These are phyloP conservation scores for Pseudogymnoascus verrucosus DNA, from an alignment of 2,329 filamentous ascomycete genomes.

Conservation along the genomic window DNA sequence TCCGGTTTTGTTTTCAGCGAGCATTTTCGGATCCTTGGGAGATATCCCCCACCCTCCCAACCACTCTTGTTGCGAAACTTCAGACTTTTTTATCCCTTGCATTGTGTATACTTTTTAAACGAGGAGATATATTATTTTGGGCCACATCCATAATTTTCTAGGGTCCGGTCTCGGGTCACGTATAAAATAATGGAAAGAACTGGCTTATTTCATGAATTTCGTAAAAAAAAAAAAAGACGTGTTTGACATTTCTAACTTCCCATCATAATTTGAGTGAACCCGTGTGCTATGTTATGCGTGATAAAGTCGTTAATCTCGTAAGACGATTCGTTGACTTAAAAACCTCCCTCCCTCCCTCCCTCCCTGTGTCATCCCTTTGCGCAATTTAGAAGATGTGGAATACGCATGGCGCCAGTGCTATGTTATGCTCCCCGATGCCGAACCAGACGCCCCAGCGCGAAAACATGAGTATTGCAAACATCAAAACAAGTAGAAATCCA, in stretches of 20 bases:
- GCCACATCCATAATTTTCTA: conserved; percentile 8
- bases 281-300: conserved; percentile 8
- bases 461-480: conserved; percentile 3
- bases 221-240: background rate
- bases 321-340: background rate
- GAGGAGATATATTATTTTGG: conserved; percentile 9
- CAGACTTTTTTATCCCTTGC: background rate
- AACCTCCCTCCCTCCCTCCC: background rate
- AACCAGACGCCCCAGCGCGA: background rate
- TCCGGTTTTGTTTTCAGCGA: background rate
- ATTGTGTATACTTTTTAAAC: conserved; percentile 1
- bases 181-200: background rate
- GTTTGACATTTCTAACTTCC: background rate
- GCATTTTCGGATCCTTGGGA: conserved; percentile 6
- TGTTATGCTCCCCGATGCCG: background rate
- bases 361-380: background rate
- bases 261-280: background rate
- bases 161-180: conserved; percentile 3
- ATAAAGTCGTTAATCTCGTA: background rate
- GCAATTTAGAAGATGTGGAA: background rate
- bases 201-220: conserved; percentile 9
- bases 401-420: conserved; percentile 4
- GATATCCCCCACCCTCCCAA: too few relatives aligned
- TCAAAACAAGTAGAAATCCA: background rate
- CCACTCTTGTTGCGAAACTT: conserved; percentile 2